Conservation (phyloP, 148 eudicot genomes). For the Rhododendron simsii region DNA sequence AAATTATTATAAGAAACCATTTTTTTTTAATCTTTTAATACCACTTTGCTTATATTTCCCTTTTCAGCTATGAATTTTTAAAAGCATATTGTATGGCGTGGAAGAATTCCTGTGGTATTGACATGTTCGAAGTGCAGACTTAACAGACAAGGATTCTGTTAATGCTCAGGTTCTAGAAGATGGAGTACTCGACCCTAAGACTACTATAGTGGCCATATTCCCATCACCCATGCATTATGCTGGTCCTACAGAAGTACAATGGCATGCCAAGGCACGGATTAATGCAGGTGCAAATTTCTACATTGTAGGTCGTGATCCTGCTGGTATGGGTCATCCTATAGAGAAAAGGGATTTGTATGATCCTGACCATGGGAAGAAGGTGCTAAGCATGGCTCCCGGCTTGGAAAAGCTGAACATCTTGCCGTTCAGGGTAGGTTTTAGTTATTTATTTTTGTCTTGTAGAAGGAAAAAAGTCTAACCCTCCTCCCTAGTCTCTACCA, state of each 20-base stretch:
- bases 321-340: constrained; percentile 87
- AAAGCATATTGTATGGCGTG: not conserved
- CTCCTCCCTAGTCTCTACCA: not conserved
- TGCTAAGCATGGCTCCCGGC: constrained; percentile 93
- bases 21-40: not conserved
- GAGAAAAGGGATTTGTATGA: constrained; percentile 86
- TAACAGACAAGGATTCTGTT: not conserved
- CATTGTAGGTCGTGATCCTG: constrained; percentile 92
- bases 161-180: constrained; percentile 80
- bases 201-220: constrained; percentile 87
- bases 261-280: constrained; percentile 98
- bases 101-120: not conserved
- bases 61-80: not conserved
- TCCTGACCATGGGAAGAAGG: constrained; percentile 89
- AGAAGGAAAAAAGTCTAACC: not conserved
- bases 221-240: constrained; percentile 99
- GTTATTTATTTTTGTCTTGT: not conserved
- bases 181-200: constrained; percentile 86
- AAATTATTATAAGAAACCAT: not conserved
- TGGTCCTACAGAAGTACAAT: constrained; percentile 96
- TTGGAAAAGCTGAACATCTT: constrained; percentile 84
- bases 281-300: constrained; percentile 96
- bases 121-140: not conserved
- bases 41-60: not conserved
- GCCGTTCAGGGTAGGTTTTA: constrained; percentile 65